Evolutionary conservation across 1,284 basidiomycete genomes (phyloP), one percentile per base, ranked within the genome.

Genomic region (Sanghuangporus sanghuang): DNA sequence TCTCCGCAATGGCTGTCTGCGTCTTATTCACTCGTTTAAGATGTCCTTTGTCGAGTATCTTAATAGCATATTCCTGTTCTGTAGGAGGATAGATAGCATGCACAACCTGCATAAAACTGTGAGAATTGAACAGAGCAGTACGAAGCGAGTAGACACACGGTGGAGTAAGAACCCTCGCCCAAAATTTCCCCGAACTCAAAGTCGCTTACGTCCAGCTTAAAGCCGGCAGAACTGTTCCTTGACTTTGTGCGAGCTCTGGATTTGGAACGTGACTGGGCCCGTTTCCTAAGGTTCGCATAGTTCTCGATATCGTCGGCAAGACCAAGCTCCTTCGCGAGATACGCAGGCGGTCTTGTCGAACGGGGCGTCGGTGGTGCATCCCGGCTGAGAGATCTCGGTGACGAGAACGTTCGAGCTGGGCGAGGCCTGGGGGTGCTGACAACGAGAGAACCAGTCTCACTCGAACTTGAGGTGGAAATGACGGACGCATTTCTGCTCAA

Each of bases 101-200:
- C 70, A 85, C 81, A 35, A 90, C 88, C 88, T 90, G 39, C 27
- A 23, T 38, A 14, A 18, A 21, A 61, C 32, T 46, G 54, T 61
- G 54, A 55, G 60, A 61, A 55, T 6, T 23, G 21, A n/a, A 12
- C 16, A 46, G 42, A 38, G 42, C 23, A 59, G n/a, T 18, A 53
- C 4, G 55, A 16, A 36, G 46, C 16, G 48, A 64, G 63, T 57
- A 32, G 2, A 76, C 84, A 71, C 72, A 90, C 89, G 1, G 86
- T 87, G n/a, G 88, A 90, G 71, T 90, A 92, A 1, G 87, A 88
- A 16, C 90, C 90, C 71, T 91, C 87, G n/a, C 90, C 90, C 4
- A 92, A 77, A 14, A 84, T 81, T 42, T 83, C 77, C 3, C 85
- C 86, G 69, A 91, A 88, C 64, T 85, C 81, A 70, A 91, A 92